These are phyloP conservation scores for Botrytis aclada DNA, from an alignment of 2,329 filamentous ascomycete species.

Conservation along the genomic window DNA sequence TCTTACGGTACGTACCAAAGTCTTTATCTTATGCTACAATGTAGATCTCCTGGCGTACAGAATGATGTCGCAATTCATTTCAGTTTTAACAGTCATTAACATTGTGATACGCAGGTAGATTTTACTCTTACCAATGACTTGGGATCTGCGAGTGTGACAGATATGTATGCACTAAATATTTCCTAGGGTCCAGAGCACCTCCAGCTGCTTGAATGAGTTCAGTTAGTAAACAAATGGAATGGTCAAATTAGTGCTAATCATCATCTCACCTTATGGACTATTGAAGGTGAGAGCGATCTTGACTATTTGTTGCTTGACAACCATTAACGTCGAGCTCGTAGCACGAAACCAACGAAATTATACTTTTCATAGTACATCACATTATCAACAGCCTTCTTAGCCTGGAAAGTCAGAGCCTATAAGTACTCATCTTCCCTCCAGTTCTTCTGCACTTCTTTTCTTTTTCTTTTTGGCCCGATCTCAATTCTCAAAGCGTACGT, in stretches of 20 bases:
- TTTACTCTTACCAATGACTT: background rate
- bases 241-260: too few species aligned
- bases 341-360: background rate
- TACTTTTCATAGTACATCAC: background rate
- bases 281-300: background rate
- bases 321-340: background rate
- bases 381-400: background rate
- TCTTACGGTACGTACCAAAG: background rate
- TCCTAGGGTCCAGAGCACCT: accelerated
- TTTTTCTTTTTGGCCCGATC: background rate
- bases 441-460: background rate
- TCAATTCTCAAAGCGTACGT: background rate
- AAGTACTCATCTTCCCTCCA: background rate
- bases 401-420: background rate
- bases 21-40: background rate
- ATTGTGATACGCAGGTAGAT: background rate
- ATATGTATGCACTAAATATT: background rate
- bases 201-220: background rate
- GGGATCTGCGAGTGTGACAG: background rate
- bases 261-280: background rate
- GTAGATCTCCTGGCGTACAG: background rate
- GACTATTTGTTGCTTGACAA: background rate
- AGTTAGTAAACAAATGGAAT: background rate
- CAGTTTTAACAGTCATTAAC: background rate
- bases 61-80: background rate